phyloP scores from a whole-genome alignment of 352 stramenopile genomes.

The Globisporangium paroecandrum region DNA sequence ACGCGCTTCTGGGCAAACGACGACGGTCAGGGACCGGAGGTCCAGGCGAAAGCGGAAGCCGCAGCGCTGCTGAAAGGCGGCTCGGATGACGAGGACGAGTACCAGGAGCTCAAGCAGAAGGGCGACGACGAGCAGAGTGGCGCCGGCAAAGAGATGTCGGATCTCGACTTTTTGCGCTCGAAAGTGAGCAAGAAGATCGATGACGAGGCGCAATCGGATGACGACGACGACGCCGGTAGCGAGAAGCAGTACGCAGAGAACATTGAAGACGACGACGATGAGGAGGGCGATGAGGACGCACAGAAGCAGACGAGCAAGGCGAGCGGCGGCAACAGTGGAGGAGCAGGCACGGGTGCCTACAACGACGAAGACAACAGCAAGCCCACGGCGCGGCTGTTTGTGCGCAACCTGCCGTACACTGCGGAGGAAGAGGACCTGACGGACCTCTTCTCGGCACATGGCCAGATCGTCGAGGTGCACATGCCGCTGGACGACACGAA shows the following conservation, averaged over 20 bases:
- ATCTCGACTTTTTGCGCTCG: slow-evolving; percentile 93
- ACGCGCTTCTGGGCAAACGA: slow-evolving; percentile 91
- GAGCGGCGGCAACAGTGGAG: slow-evolving; percentile 3
- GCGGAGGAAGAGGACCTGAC: slow-evolving; percentile 95
- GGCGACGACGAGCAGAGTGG: slow-evolving; percentile 24
- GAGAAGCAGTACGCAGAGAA: slow-evolving; percentile 39
- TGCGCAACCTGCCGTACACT: slow-evolving; percentile 97
- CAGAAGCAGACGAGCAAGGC: slow-evolving; percentile 3
- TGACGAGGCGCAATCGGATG: slow-evolving; percentile 48
- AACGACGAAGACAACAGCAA: slow-evolving; percentile 32
- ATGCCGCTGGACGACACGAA: slow-evolving; percentile 96
- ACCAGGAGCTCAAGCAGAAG: slow-evolving; percentile 70
- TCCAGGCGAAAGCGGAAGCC: slow-evolving; percentile 23
- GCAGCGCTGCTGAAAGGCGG: slow-evolving; percentile 28
- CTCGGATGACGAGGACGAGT: slow-evolving; percentile 76
- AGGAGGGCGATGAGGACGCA: slow-evolving; percentile 19
- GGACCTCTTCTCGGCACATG: slow-evolving; percentile 88
- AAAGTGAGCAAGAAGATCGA: slow-evolving; percentile 92
- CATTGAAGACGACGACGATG: slow-evolving; percentile 39
- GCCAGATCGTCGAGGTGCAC: slow-evolving; percentile 90
- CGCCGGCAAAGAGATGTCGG: slow-evolving; percentile 52
- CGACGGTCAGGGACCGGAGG: slow-evolving; percentile 56
- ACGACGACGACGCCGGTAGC: slow-evolving; percentile 22
- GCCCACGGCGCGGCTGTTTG: slow-evolving; percentile 90
- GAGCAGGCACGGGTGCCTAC: slow-evolving; percentile 19